Evolutionary conservation across 306 rosid species (phyloP).

Genomic region (Erythrophleum fordii): DNA sequence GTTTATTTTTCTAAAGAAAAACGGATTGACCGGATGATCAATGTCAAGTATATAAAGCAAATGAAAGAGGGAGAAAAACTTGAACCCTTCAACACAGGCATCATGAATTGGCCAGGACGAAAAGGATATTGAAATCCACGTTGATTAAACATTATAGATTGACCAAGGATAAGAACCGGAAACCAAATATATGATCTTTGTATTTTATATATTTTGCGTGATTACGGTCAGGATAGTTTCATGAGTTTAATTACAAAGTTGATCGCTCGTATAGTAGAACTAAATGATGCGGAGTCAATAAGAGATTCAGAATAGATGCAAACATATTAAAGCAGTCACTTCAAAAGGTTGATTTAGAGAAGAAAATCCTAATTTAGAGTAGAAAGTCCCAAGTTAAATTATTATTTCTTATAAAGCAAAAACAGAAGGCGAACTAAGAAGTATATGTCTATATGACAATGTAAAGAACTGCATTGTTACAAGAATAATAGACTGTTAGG

Average conservation of each 20-base stretch:
- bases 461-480: background rate
- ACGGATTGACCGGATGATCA: too few species aligned
- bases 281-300: background rate
- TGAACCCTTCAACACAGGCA: too few species aligned
- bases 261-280: background rate
- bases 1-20: too few species aligned
- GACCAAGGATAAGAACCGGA: background rate
- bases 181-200: background rate
- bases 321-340: background rate
- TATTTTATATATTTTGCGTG: background rate
- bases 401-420: conserved; percentile 1
- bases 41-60: too few species aligned
- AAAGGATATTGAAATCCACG: background rate
- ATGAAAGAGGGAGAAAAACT: too few species aligned
- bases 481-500: background rate
- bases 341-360: background rate
- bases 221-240: background rate
- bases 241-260: background rate
- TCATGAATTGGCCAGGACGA: too few species aligned
- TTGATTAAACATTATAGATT: background rate
- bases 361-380: background rate
- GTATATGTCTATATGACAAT: background rate
- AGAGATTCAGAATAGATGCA: background rate
- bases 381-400: background rate
- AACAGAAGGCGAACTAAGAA: background rate